Conservation (phyloP, 2,329 filamentous ascomycete species). For the Neurospora crassa region DNA sequence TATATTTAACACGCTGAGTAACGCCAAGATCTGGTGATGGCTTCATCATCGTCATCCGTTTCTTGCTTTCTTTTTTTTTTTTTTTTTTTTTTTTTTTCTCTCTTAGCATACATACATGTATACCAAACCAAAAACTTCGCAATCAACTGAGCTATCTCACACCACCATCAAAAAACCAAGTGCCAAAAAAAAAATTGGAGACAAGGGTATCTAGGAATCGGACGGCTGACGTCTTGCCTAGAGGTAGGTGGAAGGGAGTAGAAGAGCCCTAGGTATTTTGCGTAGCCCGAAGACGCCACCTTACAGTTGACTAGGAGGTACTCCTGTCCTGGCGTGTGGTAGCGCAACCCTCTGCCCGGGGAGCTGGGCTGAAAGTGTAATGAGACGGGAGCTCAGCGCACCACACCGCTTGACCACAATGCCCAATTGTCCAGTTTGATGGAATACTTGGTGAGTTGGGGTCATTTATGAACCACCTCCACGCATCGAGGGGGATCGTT, state of each 20-base stretch:
- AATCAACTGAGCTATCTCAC: too few relatives aligned
- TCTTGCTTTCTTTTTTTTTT: too few relatives aligned
- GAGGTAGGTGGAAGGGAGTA: background rate
- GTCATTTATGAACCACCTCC: background rate
- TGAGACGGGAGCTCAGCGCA: background rate
- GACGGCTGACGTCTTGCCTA: background rate
- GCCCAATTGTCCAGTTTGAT: background rate
- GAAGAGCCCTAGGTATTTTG: background rate
- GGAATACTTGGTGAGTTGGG: background rate
- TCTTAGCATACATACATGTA: too few relatives aligned
- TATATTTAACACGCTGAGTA: background rate
- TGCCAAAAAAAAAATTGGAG: background rate
- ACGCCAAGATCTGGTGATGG: background rate
- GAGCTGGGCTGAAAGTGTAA: background rate
- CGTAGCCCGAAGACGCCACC: background rate
- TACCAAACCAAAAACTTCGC: too few relatives aligned
- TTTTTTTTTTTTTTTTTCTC: too few relatives aligned
- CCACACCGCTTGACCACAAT: background rate
- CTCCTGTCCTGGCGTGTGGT: background rate
- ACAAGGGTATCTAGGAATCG: background rate
- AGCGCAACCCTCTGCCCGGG: background rate
- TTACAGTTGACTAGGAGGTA: background rate
- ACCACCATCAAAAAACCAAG: background rate
- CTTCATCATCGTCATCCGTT: background rate
- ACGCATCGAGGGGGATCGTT: too few relatives aligned